These are phyloP conservation scores for Lotus japonicus DNA, from an alignment of 306 rosid species.

Conservation along the genomic window DNA sequence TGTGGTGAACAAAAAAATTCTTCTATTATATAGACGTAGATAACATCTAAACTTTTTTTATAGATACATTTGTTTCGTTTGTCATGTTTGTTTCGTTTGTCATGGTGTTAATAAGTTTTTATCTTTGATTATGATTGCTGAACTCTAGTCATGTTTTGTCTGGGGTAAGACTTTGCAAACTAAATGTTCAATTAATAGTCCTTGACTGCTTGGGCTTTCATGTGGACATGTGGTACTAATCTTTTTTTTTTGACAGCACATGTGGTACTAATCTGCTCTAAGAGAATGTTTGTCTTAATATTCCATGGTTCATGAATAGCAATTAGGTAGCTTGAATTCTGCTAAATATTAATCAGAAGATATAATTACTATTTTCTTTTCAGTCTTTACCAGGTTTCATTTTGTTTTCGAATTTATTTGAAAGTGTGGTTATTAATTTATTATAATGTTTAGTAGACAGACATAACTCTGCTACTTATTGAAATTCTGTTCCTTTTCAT, in stretches of 20 bases:
- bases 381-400: neutral
- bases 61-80: too few species aligned
- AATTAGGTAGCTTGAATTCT: neutral
- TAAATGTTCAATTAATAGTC: neutral
- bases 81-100: too few species aligned
- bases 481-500: neutral
- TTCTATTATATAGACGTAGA: too few species aligned
- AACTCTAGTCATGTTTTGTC: neutral
- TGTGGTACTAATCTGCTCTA: neutral
- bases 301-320: neutral
- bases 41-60: too few species aligned
- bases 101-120: too few species aligned
- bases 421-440: neutral
- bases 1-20: neutral
- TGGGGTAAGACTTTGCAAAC: neutral
- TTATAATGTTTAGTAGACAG: too few species aligned
- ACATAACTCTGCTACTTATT: neutral
- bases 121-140: neutral
- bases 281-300: neutral
- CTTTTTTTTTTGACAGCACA: too few species aligned
- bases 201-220: neutral
- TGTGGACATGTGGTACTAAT: neutral
- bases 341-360: neutral
- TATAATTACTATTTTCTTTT: neutral
- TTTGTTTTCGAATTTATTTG: neutral